Percentiles rank a stretch among this genome's conserved stretches.
These are phyloP conservation scores for Solanum arcanum DNA, from an alignment of 257 asterid species.

Conservation along the genomic window DNA sequence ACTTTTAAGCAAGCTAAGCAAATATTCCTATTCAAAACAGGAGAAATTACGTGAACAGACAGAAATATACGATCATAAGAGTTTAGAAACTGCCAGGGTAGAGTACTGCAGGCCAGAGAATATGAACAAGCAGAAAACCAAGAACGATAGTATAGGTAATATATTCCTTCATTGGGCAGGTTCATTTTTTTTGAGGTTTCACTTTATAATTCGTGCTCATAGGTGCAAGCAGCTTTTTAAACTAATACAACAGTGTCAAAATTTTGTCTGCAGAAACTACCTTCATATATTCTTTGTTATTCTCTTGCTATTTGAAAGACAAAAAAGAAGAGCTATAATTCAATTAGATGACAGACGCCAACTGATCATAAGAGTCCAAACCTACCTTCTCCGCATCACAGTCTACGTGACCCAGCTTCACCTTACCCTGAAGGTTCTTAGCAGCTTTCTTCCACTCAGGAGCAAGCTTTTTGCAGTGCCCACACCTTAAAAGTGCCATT, in stretches of 20 bases:
- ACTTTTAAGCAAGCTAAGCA: neutral
- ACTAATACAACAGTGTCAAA: neutral
- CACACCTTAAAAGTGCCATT: slow-evolving; percentile 52
- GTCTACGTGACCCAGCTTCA: slow-evolving; percentile 94
- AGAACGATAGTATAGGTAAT: neutral
- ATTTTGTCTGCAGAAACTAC: neutral
- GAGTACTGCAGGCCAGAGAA: neutral
- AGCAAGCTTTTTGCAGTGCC: slow-evolving; percentile 97
- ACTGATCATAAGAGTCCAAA: neutral
- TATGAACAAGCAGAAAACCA: neutral
- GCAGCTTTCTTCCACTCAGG: slow-evolving; percentile 99
- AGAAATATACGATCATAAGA: neutral
- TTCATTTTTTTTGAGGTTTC: neutral
- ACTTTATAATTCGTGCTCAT: neutral
- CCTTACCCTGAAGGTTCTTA: slow-evolving; percentile 79
- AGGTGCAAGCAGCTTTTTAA: neutral
- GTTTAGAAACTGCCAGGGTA: neutral
- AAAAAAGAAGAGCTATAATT: neutral
- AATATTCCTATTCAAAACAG: neutral
- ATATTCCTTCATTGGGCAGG: neutral
- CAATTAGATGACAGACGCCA: neutral
- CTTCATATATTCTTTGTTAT: neutral
- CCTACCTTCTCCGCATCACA: slow-evolving; percentile 87
- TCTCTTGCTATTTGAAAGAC: neutral
- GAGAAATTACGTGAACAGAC: neutral